Evolutionary conservation across 345 rosid genomes (phyloP).

Genomic region (Citrus reticulata): DNA sequence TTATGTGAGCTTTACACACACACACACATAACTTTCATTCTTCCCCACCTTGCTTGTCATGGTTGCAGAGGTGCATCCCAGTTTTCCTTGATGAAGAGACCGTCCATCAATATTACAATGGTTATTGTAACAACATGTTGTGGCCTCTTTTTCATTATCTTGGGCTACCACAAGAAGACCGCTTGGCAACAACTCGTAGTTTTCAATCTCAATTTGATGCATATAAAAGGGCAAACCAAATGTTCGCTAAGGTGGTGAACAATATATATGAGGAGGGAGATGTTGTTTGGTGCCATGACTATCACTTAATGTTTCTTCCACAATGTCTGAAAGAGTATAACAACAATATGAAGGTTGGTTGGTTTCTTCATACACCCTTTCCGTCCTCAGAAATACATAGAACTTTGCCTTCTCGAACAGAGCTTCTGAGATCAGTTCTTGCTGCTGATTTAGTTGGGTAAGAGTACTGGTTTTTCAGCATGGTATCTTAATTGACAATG

Average conservation of each 20-base stretch:
- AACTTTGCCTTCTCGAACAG: slow-evolving; percentile 51
- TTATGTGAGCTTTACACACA: not conserved
- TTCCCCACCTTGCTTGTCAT: not conserved
- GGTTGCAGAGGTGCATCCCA: slow-evolving; percentile 56
- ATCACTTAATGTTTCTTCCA: slow-evolving; percentile 57
- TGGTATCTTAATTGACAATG: not conserved
- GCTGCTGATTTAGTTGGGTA: slow-evolving; percentile 60
- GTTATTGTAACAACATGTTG: slow-evolving; percentile 56
- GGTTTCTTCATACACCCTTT: slow-evolving; percentile 61
- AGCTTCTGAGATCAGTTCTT: slow-evolving; percentile 51
- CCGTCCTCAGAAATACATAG: slow-evolving; percentile 62
- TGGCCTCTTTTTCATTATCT: slow-evolving; percentile 69
- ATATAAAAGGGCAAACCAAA: slow-evolving; percentile 54
- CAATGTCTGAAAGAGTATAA: slow-evolving; percentile 42
- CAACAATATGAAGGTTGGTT: slow-evolving; percentile 51
- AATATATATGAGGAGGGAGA: slow-evolving; percentile 50
- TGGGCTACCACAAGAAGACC: slow-evolving; percentile 59
- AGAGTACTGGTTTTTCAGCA: slow-evolving; percentile 13
- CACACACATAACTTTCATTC: not conserved
- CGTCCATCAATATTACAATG: slow-evolving; percentile 57
- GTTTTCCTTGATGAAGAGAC: slow-evolving; percentile 56
- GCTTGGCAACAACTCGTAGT: slow-evolving; percentile 55
- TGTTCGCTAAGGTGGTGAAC: slow-evolving; percentile 57
- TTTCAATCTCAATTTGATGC: slow-evolving; percentile 65
- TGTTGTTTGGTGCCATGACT: slow-evolving; percentile 68